These are phyloP conservation scores for Pseudopediastrum boryanum DNA, from an alignment of 139 green algal species.

Conservation along the genomic window DNA sequence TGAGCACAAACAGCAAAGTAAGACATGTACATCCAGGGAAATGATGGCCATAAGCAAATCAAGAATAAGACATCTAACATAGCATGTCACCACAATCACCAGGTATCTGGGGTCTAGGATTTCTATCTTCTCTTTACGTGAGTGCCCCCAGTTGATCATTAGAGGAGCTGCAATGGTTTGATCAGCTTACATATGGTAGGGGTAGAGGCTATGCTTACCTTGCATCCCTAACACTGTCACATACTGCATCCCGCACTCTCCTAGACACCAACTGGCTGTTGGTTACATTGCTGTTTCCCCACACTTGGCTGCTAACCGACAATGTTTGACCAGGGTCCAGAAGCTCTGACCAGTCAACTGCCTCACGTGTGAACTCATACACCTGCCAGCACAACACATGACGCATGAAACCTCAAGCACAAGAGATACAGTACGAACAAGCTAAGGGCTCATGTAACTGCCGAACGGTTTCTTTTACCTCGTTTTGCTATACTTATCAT, in stretches of 20 bases:
- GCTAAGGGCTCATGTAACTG: no score
- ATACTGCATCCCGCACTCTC: constrained; percentile 83
- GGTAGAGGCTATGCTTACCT: constrained; percentile 23
- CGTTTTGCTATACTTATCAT: no score
- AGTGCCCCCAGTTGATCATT: no score
- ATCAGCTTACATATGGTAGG: background rate
- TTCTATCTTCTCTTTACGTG: no score
- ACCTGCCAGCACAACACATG: background rate
- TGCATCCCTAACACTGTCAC: constrained; percentile 73
- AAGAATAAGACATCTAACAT: no score
- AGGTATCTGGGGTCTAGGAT: no score
- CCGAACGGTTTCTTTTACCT: no score
- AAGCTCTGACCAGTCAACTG: constrained; percentile 6
- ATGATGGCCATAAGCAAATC: no score
- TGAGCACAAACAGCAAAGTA: no score
- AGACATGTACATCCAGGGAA: no score
- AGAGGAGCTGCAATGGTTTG: no score
- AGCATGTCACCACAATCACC: no score
- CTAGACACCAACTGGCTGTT: constrained; percentile 54
- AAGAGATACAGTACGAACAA: background rate
- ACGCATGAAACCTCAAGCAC: background rate
- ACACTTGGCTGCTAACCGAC: constrained; percentile 10
- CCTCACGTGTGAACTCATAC: constrained; percentile 18
- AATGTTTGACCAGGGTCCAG: constrained; percentile 8
- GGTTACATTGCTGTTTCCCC: constrained; percentile 35